Base-by-base conservation (phyloP, 345 rosid genomes). In the Chamaenerion angustifolium region DNA sequence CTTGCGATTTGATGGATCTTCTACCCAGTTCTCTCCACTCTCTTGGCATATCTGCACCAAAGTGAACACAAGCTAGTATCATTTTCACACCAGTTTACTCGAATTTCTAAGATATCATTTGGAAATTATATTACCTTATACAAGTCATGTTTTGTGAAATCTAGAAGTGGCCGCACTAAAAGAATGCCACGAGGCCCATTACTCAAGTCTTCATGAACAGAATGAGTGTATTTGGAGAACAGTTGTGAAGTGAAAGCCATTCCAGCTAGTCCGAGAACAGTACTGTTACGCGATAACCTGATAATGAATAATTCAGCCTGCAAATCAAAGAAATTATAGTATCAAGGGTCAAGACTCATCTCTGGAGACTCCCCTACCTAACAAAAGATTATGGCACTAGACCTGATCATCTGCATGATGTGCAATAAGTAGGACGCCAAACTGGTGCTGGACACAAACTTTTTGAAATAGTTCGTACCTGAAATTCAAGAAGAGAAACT, bases 341-440 rank as follows among this genome's bases (percentile, higher is more conserved):
- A 31, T 31, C 37, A 31, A 31, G 6, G 37, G 37, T 8, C 37
- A 48, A 44, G 3, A 3, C 15, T 14, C 1, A 16, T 31, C 15
- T 35, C 42, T 50, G 43, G 25, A 31, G 6, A 31, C 37, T 31
- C n/a, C 10, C 12, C 16, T 12, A 9, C 12, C 16, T 12, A 23
- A 11, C 40, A 12, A 23, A 1, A 16, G 19, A 17, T 52, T 14
- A 15, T 41, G 11, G 23, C 40, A 47, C 0, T 57, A 52, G 58
- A 81, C 97, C 97, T 86, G 98, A 61, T 86, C 98, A 67, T 83
- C 95, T 19, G 87, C 83, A 52, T 83, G 98, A 69, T 90, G 98
- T 1, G 94, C 98, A 71, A 86, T 69, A 64, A 90, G 89, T 54
- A 90, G 69, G 56, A 84, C 93, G n/a, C 74, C 56, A 47, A 72